Evolutionary conservation across 345 rosid genomes (phyloP), one percentile per base, ranked within the genome.

Genomic region (Syzygium aromaticum): DNA sequence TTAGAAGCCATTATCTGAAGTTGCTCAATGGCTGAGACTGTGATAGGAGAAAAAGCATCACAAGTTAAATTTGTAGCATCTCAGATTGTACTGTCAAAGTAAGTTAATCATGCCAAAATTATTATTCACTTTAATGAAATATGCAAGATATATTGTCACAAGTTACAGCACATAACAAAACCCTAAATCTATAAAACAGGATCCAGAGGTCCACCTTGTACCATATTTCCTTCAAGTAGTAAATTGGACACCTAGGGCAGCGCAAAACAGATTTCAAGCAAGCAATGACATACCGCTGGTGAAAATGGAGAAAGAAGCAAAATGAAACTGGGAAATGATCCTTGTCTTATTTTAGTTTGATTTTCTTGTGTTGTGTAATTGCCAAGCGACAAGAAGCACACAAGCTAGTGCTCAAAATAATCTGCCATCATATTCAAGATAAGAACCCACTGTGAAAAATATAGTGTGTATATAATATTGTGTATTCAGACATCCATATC

Each of bases 1-100:
- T 98, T 98, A 54, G 99, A 98, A 56, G 99, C 97, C 99, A 98
- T 96, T 87, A 94, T 93, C 90, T 98, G 99, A 90, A 98, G 99
- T 89, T 98, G 99, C 92, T 98, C 99, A 86, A 98, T 95, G 89
- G 99, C 99, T 90, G 99, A 98, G 84, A 98, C 99, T 98, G 94
- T 87, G 87, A 91, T 84, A 85, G 46, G 84, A 90, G 16, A 64
- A 83, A 38, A 21, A 78, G 57, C 38, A 15, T 17, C 83, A 13
- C 23, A 52, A 43, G 52, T 51, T 59, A 28, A 3, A 59, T 22
- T 19, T 67, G 23, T 5, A n/a, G 63, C 40, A 67, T 33, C 46
- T 67, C 80, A 67, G 19, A 33, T 33, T 23, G 23, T 33, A 67
- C 33, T 33, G 22, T 21, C 22, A 22, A 67, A 67, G 46, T 33